Evolutionary conservation across 176 grass and related monocot species (phyloP), one percentile per base, ranked within the genome.

Genomic region (Neostapfia colusana): DNA sequence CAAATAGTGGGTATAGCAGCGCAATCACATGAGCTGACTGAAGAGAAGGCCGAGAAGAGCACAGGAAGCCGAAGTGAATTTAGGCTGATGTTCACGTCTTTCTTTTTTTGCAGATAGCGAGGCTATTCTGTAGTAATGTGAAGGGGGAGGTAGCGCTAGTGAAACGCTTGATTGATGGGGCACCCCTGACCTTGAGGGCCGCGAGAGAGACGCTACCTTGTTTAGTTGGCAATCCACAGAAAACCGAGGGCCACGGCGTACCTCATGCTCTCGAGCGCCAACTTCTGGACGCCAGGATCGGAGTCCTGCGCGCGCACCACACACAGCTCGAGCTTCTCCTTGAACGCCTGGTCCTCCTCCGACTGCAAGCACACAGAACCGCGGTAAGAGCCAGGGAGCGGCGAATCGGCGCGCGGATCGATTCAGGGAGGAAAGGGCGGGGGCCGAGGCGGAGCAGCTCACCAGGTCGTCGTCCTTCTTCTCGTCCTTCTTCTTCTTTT

Each of bases 231-330:
- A n/a, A n/a, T 31, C 31, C 31, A 1, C 3, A 31, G 1, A 34
- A 35, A 62, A 51, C 61, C 61, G 1, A 20, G 61, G 16, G 31
- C 61, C 61, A 36, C 2, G 16, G 15, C 31, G 34, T 82, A 92
- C 90, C 90, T 87, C 90, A 93, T 93, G 84, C 90, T 93, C 76
- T 93, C 90, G 20, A 89, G 84, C 31, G 90, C 87, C 18, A 89
- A 55, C 55, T 93, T 93, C 76, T 93, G 90, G 50, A 93, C 83
- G 40, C 83, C 81, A n/a, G 83, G 86, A 78, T 89, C 84, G 31
- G 67, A 26, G 39, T 93, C 90, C 70, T 93, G 84, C 16, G 86
- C 87, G 37, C 84, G 78, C 60, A 89, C 80, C 17, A 93, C 90
- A 25, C 85, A 93, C 46, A 93, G 77, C 77, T 93, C 90, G 38